Base-by-base conservation (phyloP, 495 filamentous ascomycete species). In the Xylaria cubensis region DNA sequence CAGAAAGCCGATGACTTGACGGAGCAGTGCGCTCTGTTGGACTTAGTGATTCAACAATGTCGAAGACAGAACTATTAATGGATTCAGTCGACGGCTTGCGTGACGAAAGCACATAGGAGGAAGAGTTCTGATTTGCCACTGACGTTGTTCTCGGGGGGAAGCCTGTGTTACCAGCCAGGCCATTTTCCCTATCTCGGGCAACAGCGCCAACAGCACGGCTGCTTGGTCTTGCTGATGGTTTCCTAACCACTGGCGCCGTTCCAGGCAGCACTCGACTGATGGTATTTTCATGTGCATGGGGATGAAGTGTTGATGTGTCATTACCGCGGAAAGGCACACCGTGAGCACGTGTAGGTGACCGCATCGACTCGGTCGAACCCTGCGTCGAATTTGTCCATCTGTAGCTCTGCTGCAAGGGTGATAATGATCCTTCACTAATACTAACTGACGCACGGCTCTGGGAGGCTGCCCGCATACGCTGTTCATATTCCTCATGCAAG, bases 331-430 rank as follows among this genome's bases (percentile, higher is more conserved):
- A 70, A 36, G 75, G 75, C 24, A 75, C 75, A 64, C 72, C 74
- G 17, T 79, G 61, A 1, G 77, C 74, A 53, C 69, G 75, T 6
- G 67, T 61, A 55, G 56, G 64, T 32, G 65, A 61, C 24, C 53
- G 55, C 42, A 56, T 46, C 19, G 55, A 69, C 3, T 73, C 71
- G n/a, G 63, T 53, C 19, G 77, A 79, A 48, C 69, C 73, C 73
- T 78, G 75, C 39, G 77, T 79, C 17, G 77, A 79, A 71, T 73
- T 74, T 73, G 77, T 79, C 77, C 77, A 79, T 48, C 77, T 73
- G 72, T 75, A 73, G 69, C 70, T 75, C 64, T 78, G 75, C 59
- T 78, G 75, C 66, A 68, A 58, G 24, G 77, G 77, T 48, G 77
- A 78, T 51, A 70, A 74, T 61, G 74, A 79, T 3, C 74, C 74